Base-by-base conservation (phyloP, 2,329 filamentous ascomycete genomes). In the Calonectria pteridis region DNA sequence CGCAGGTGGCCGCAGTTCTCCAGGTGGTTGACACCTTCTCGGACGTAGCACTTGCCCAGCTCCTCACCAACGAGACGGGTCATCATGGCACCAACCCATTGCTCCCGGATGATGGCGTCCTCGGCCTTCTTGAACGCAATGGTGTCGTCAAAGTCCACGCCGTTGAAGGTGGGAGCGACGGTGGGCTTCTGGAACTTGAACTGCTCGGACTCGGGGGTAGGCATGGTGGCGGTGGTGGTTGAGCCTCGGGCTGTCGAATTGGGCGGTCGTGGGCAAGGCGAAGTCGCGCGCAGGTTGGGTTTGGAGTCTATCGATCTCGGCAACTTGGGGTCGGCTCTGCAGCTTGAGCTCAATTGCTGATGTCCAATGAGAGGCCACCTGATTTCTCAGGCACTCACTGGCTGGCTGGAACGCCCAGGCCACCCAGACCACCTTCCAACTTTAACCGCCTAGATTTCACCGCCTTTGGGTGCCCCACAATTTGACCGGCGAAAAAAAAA, bases 61-160 rank as follows among this genome's bases (percentile, higher is more conserved):
- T 97, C 94, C 84, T 96, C 93, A 77, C 94, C 89, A 69, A 97
- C 94, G 76, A 97, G 87, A 75, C 94, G 90, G 72, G 93, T 94
- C 94, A 96, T 97, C 94, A 97, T 97, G 84, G 93, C 93, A 84
- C 92, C 92, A 73, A 97, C 94, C 95, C 95, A 97, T 88, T 97
- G 94, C 87, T 97, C 94, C 76, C 94, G 90, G 80, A 97, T 91
- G 71, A 97, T 90, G 77, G 94, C 91, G 84, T 97, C 94, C 84
- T 96, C 94, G 68, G 94, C 94, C 75, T 92, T 92, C 88, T 96
- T 97, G 83, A 97, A 89, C 79, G 92, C 91, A 83, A 91, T 91
- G 84, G 93, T 95, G 87, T 97, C 94, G 78, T 96, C 93, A 87
- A 93, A 97, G 88, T 96, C 93, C 83, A 97, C 94, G 78, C 94